These are phyloP conservation scores for Hortaea werneckii DNA, from an alignment of 2,329 filamentous ascomycete genomes.

Conservation along the genomic window DNA sequence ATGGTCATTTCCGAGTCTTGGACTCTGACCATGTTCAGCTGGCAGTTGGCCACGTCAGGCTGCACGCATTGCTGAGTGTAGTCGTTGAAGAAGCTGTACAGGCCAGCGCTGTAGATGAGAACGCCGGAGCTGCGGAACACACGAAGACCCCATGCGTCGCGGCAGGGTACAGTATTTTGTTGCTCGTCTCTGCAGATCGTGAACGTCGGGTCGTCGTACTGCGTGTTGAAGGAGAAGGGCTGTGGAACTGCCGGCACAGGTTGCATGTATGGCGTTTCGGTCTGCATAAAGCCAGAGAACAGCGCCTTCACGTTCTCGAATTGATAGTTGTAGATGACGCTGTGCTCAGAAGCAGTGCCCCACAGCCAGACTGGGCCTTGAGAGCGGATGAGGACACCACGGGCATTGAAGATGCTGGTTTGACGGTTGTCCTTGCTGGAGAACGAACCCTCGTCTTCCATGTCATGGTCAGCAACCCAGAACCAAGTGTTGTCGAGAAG, in stretches of 20 bases:
- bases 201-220: conserved; percentile 35
- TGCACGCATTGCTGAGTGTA: conserved; percentile 42
- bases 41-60: conserved; percentile 35
- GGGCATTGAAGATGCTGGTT: conserved; percentile 36
- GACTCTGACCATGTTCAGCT: conserved; percentile 40
- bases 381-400: conserved; percentile 32
- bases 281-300: conserved; percentile 42
- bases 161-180: conserved; percentile 17
- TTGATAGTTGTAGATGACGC: conserved; percentile 45
- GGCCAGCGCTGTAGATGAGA: conserved; percentile 38
- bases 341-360: conserved; percentile 45
- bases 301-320: conserved; percentile 41
- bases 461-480: conserved; percentile 46
- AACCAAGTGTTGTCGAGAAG: conserved; percentile 48
- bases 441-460: conserved; percentile 29
- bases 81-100: conserved; percentile 52
- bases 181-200: conserved; percentile 19
- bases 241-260: conserved; percentile 45
- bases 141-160: conserved; percentile 38
- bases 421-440: conserved; percentile 18
- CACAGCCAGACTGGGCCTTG: conserved; percentile 44
- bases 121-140: conserved; percentile 29
- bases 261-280: conserved; percentile 43
- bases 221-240: conserved; percentile 43
- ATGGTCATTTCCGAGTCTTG: conserved; percentile 34